phyloP scores from a whole-genome alignment of 202 grass and related monocot species.

The Carex arenaria region DNA sequence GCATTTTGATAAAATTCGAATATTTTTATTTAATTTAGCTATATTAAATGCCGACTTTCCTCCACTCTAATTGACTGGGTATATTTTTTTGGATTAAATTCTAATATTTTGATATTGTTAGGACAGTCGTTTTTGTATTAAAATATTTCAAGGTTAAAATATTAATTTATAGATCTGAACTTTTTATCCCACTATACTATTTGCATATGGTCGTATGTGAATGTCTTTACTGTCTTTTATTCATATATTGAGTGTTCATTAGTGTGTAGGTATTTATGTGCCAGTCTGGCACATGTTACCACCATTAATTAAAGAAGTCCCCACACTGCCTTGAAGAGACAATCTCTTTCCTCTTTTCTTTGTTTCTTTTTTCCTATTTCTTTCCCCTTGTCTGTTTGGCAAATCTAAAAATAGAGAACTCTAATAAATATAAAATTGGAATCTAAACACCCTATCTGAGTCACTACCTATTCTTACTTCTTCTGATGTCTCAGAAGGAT shows the following conservation, averaged over 20 bases:
- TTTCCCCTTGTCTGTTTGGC: not conserved
- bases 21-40: not conserved
- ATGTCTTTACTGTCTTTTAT: conserved; percentile 10
- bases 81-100: not conserved
- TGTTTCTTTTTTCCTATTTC: conserved; percentile 21
- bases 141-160: not conserved
- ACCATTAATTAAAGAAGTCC: conserved; percentile 41
- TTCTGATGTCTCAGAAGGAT: not conserved
- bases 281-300: conserved; percentile 44
- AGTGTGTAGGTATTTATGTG: conserved; percentile 14
- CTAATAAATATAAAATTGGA: conserved; percentile 1
- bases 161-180: conserved; percentile 16
- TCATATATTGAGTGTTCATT: conserved; percentile 12
- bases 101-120: not conserved
- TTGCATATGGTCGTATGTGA: conserved; percentile 13
- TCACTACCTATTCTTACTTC: not conserved
- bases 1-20: not conserved
- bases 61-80: not conserved
- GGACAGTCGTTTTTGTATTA: not conserved
- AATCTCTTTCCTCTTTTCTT: conserved; percentile 23
- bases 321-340: conserved; percentile 36
- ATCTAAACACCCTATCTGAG: conserved; percentile 7
- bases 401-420: not conserved
- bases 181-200: conserved; percentile 6
- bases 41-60: not conserved